Conservation (phyloP, 306 rosid species). For the Vigna reflexopilosa region DNA sequence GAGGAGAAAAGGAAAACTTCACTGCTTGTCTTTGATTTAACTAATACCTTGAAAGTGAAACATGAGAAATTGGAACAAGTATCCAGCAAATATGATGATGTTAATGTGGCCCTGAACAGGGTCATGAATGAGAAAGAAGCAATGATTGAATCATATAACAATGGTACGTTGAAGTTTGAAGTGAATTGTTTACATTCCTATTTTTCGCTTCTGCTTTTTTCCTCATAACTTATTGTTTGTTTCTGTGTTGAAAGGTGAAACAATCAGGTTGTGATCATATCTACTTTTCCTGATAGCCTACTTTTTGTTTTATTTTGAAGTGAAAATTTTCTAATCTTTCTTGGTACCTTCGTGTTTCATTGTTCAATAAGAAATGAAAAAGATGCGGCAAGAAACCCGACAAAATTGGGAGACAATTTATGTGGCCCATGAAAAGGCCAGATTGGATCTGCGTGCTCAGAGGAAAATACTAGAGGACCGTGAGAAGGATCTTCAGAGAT, state of each 20-base stretch:
- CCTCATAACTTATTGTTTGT: neutral
- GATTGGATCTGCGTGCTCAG: conserved; percentile 53
- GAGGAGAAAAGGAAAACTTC: conserved; percentile 46
- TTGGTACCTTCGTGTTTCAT: conserved; percentile 34
- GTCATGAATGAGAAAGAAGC: conserved; percentile 57
- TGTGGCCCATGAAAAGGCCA: conserved; percentile 55
- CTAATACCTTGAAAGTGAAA: conserved; percentile 58
- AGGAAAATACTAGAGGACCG: conserved; percentile 53
- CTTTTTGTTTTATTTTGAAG: conserved; percentile 1
- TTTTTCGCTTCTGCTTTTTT: neutral
- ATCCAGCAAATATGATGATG: conserved; percentile 45
- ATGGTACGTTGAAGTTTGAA: conserved; percentile 51
- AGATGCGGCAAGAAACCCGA: conserved; percentile 49
- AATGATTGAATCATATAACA: conserved; percentile 50
- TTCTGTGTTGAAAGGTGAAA: conserved; percentile 23
- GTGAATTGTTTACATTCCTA: conserved; percentile 17
- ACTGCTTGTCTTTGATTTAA: conserved; percentile 61
- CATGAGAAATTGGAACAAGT: conserved; percentile 56
- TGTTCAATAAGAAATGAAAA: conserved; percentile 55
- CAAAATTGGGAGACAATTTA: conserved; percentile 46
- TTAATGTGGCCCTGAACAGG: conserved; percentile 49
- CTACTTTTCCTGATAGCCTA: conserved; percentile 5
- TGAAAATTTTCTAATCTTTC: conserved; percentile 31
- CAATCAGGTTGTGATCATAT: conserved; percentile 14
- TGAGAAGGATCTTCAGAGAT: conserved; percentile 61